Evolutionary conservation across 805 yeast species (phyloP).

Genomic region (Lipomyces yamadae): DNA sequence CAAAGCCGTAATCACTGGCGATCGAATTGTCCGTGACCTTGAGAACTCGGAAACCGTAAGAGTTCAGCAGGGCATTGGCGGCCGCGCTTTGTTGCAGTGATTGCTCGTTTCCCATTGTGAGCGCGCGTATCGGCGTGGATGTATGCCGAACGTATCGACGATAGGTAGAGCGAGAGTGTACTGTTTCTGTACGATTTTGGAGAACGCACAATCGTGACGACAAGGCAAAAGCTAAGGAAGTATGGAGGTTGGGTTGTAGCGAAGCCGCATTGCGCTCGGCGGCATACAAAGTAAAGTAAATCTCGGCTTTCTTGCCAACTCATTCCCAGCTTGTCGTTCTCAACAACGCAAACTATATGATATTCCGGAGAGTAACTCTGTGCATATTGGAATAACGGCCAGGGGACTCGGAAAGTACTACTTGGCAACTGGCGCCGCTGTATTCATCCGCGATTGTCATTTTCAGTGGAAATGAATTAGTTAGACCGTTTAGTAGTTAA

Average conservation of each 20-base stretch:
- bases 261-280: constrained; percentile 1
- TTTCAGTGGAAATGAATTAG: background rate
- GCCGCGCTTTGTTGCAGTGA: constrained; percentile 20
- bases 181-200: background rate
- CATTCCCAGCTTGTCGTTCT: too few species aligned
- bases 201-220: background rate
- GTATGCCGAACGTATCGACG: background rate
- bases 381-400: too few species aligned
- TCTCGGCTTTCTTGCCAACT: too few species aligned
- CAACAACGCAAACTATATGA: too few species aligned
- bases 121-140: background rate
- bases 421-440: background rate
- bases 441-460: background rate
- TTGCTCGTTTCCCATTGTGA: constrained; percentile 35
- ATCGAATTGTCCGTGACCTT: constrained; percentile 54
- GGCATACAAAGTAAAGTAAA: too few species aligned
- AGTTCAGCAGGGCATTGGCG: constrained; percentile 17
- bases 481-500: background rate
- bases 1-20: constrained; percentile 62
- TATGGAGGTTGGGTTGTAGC: too few species aligned
- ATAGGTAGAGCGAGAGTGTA: background rate
- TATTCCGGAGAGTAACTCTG: too few species aligned
- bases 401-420: background rate
- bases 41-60: constrained; percentile 63
- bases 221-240: too few species aligned